Conservation (phyloP, 192 early-diverging fungal species). For the Entomortierella lignicola region DNA sequence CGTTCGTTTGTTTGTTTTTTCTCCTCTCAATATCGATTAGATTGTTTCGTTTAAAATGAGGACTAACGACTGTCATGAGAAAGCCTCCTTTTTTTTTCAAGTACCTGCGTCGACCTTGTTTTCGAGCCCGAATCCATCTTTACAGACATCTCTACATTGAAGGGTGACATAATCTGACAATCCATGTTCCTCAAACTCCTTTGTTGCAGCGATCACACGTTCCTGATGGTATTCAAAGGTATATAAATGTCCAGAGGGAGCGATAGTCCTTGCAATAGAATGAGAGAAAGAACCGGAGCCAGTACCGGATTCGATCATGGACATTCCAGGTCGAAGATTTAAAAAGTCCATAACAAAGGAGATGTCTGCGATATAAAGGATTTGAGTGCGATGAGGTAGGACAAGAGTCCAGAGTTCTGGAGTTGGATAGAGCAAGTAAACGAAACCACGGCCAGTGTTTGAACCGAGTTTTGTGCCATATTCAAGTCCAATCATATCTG, state of each 20-base stretch:
- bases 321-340: conserved; percentile 86
- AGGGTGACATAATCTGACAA: conserved; percentile 74
- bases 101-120: conserved; percentile 81
- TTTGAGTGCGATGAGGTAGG: conserved; percentile 96
- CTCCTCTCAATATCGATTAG: too few relatives aligned
- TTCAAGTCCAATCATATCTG: conserved; percentile 86
- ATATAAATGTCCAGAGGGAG: conserved; percentile 87
- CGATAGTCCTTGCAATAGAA: conserved; percentile 88
- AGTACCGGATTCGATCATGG: conserved; percentile 92
- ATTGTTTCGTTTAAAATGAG: too few relatives aligned
- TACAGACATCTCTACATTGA: conserved; percentile 90
- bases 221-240: conserved; percentile 95
- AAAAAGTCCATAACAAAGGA: conserved; percentile 86
- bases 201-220: conserved; percentile 70
- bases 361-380: conserved; percentile 95
- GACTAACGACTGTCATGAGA: too few relatives aligned
- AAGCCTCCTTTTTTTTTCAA: too few relatives aligned
- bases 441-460: conserved; percentile 75
- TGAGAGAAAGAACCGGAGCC: conserved; percentile 98
- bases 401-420: conserved; percentile 96
- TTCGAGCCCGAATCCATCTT: conserved; percentile 83
- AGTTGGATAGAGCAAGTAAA: conserved; percentile 90
- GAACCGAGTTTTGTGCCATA: conserved; percentile 85
- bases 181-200: conserved; percentile 87
- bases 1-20: too few relatives aligned